Percentiles rank a stretch among this genome's conserved stretches.
Conservation (phyloP, 352 stramenopile species). For the Phytophthora niederhauseri region DNA sequence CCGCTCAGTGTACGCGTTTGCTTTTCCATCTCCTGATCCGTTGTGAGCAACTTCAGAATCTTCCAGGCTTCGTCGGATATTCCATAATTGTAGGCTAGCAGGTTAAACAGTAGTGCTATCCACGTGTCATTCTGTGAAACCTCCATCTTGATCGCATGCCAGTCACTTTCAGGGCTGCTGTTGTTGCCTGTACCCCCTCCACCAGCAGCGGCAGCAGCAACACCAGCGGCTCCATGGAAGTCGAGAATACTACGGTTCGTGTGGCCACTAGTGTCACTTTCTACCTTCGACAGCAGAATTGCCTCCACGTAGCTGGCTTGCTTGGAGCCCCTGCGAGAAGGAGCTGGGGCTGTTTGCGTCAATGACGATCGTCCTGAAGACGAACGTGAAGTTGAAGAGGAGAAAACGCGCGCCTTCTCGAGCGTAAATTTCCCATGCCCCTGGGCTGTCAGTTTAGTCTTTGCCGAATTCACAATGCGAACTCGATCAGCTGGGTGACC, state of each 20-base stretch:
- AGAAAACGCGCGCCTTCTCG: conserved; percentile 68
- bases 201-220: conserved; percentile 33
- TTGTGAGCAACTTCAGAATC: conserved; percentile 71
- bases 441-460: conserved; percentile 73
- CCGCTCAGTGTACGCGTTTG: conserved; percentile 69
- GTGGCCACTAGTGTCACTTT: conserved; percentile 67
- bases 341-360: conserved; percentile 34
- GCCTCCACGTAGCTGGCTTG: conserved; percentile 56
- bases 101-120: conserved; percentile 51
- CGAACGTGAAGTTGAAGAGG: conserved; percentile 11
- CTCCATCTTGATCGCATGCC: conserved; percentile 70
- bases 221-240: conserved; percentile 38
- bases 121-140: conserved; percentile 56
- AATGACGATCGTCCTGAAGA: conserved; percentile 30
- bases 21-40: conserved; percentile 73
- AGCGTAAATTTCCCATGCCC: conserved; percentile 73
- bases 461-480: conserved; percentile 72
- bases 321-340: conserved; percentile 31
- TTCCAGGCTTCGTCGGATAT: conserved; percentile 81
- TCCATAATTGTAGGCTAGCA: conserved; percentile 50
- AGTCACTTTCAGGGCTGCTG: conserved; percentile 61
- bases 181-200: conserved; percentile 42
- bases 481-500: conserved; percentile 65
- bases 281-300: conserved; percentile 64
- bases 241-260: conserved; percentile 50